Evolutionary conservation across 176 grass and related monocot genomes (phyloP).

Genomic region (Rhipidocladum racemiflorum): DNA sequence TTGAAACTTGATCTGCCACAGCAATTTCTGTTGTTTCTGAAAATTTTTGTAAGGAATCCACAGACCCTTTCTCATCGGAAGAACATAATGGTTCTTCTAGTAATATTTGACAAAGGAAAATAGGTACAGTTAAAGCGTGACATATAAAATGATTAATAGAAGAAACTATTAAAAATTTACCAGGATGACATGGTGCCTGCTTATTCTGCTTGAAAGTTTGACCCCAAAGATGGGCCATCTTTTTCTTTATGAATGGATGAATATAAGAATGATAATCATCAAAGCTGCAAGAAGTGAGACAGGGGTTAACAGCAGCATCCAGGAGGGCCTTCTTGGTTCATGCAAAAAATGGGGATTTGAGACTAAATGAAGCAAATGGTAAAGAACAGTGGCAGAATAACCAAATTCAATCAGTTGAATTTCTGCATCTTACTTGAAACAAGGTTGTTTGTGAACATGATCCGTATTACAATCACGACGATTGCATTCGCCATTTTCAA

Average conservation of each 20-base stretch:
- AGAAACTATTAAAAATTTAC: conserved; percentile 48
- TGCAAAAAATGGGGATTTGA: neutral
- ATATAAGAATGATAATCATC: conserved; percentile 63
- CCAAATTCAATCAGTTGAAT: conserved; percentile 10
- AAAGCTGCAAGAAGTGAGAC: conserved; percentile 50
- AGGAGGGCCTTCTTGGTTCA: conserved; percentile 6
- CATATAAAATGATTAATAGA: conserved; percentile 7
- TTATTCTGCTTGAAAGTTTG: conserved; percentile 46
- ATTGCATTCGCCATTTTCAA: conserved; percentile 43
- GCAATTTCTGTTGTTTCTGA: conserved; percentile 32
- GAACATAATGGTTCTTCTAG: conserved; percentile 28
- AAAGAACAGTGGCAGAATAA: conserved; percentile 13
- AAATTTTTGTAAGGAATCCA: conserved; percentile 20
- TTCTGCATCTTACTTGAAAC: conserved; percentile 52
- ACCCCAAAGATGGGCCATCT: conserved; percentile 48
- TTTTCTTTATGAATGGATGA: conserved; percentile 81
- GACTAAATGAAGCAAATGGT: neutral
- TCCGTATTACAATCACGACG: conserved; percentile 4
- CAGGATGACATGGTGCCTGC: conserved; percentile 32
- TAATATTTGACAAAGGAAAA: conserved; percentile 22
- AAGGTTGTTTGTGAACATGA: conserved; percentile 30
- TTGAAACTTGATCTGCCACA: conserved; percentile 48
- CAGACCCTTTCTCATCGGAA: conserved; percentile 14
- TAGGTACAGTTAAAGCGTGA: conserved; percentile 2
- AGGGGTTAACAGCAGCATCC: conserved; percentile 12